Evolutionary conservation across 345 rosid species (phyloP), one percentile per base, ranked within the genome.

Genomic region (Eucalyptus marginata): DNA sequence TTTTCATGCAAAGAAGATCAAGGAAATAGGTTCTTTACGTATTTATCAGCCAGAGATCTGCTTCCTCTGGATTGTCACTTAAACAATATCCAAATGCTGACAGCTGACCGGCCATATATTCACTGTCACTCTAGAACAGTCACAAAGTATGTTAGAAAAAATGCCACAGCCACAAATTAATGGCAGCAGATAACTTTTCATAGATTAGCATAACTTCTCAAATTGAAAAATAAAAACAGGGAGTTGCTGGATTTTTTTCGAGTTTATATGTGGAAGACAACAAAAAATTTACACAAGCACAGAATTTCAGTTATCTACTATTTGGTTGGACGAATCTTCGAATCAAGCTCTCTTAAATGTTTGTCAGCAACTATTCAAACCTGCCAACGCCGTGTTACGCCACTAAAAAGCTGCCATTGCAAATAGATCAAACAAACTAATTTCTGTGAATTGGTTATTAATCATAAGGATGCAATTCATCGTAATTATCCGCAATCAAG

Each of bases 101-200:
- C 89, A 98, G 96, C 94, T 97, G 99, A 86, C 99, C 98, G 40
- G 97, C 98, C 99, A 98, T 98, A 92, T 98, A 98, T 92, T 98
- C 99, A 93, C 98, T 97, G 90, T 98, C 99, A 94, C 99, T 98
- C 98, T 98, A 96, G 89, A 87, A 91, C 88, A 88, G 86, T 50
- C 50, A 71, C 25, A 83, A 86, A 54, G 56, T 15, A 50, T 59
- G 36, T 87, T 46, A 46, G 71, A 54, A 89, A 89, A 52, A 31
- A 40, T 24, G 52, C 47, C 68, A 44, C 5, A 0, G 17, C 51
- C 17, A 10, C 83, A n/a, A 56, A 25, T 54, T 6, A 47, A 20
- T 87, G 33, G 50, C 49, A 31, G 49, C 88, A 43, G 44, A 14
- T 64, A 29, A 86, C 27, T 17, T 10, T 36, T 36, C 27, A 36